Conservation (phyloP, 352 stramenopile species). For the Paralagenidium karlingii region DNA sequence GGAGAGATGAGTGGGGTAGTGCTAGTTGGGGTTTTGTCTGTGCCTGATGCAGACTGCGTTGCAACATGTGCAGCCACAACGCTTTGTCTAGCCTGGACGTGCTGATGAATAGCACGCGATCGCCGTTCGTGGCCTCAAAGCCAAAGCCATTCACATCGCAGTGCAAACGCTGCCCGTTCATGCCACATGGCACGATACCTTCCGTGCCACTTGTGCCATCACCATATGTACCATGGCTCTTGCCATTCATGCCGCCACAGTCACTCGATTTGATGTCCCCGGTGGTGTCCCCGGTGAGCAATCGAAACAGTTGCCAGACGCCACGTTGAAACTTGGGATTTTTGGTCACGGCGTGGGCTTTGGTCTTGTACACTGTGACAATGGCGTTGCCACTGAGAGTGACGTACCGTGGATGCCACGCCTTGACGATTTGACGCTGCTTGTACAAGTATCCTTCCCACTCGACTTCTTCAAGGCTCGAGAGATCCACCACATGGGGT, state of each 20-base stretch:
- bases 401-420: constrained; percentile 79
- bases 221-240: too few species aligned
- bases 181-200: constrained; percentile 11
- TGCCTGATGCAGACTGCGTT: constrained; percentile 45
- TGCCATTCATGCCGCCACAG: too few species aligned
- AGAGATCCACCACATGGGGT: too few species aligned
- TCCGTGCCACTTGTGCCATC: neutral
- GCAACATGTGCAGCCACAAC: constrained; percentile 79
- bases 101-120: constrained; percentile 76
- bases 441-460: constrained; percentile 86
- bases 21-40: constrained; percentile 5
- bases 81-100: constrained; percentile 60
- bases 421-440: constrained; percentile 84
- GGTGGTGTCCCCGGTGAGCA: constrained; percentile 64
- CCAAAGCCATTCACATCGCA: constrained; percentile 69
- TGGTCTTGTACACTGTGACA: constrained; percentile 77
- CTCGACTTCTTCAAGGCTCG: constrained; percentile 78
- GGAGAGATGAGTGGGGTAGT: neutral
- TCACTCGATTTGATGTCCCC: too few species aligned
- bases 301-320: constrained; percentile 70
- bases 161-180: constrained; percentile 68
- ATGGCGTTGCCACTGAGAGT: constrained; percentile 64
- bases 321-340: constrained; percentile 41
- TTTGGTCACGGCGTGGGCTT: constrained; percentile 73
- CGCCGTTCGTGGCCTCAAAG: constrained; percentile 72